phyloP scores from a whole-genome alignment of 352 stramenopile genomes.

The Phytophthora palmivora region DNA sequence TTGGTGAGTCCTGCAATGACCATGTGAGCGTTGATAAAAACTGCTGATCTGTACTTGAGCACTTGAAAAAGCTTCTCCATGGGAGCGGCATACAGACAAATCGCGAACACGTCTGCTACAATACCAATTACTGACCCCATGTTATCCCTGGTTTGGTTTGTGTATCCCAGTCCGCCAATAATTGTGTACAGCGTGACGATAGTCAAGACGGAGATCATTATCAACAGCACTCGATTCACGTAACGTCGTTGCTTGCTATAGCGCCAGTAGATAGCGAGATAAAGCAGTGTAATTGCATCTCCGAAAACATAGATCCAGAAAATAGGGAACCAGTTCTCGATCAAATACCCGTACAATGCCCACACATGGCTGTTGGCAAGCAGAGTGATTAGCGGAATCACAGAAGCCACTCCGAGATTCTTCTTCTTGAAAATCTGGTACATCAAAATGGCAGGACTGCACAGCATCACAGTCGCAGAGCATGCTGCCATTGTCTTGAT shows the following conservation, averaged over 20 bases:
- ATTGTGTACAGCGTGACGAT: conserved; percentile 39
- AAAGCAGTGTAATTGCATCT: conserved; percentile 32
- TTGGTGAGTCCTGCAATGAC: conserved; percentile 32
- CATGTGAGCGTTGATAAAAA: conserved; percentile 34
- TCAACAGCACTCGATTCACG: conserved; percentile 21
- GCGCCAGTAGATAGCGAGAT: conserved; percentile 39
- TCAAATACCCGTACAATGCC: conserved; percentile 43
- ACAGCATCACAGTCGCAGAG: conserved; percentile 44
- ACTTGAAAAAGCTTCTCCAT: conserved; percentile 39
- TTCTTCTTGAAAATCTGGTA: conserved; percentile 41
- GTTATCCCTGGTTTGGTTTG: conserved; percentile 24
- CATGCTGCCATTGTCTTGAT: conserved; percentile 42
- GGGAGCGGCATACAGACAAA: conserved; percentile 35
- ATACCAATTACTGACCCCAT: conserved; percentile 34
- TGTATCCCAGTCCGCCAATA: conserved; percentile 32
- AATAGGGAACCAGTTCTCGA: conserved; percentile 50
- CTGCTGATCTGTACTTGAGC: conserved; percentile 32
- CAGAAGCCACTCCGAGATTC: conserved; percentile 48
- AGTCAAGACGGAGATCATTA: conserved; percentile 19
- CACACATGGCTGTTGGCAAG: conserved; percentile 55
- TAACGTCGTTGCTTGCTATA: conserved; percentile 37
- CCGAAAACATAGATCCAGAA: conserved; percentile 50
- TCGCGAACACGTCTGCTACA: conserved; percentile 25
- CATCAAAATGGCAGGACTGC: conserved; percentile 51
- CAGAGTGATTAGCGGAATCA: conserved; percentile 58